phyloP scores from a whole-genome alignment of 495 filamentous ascomycete genomes.

The Ramalina peruviana region DNA sequence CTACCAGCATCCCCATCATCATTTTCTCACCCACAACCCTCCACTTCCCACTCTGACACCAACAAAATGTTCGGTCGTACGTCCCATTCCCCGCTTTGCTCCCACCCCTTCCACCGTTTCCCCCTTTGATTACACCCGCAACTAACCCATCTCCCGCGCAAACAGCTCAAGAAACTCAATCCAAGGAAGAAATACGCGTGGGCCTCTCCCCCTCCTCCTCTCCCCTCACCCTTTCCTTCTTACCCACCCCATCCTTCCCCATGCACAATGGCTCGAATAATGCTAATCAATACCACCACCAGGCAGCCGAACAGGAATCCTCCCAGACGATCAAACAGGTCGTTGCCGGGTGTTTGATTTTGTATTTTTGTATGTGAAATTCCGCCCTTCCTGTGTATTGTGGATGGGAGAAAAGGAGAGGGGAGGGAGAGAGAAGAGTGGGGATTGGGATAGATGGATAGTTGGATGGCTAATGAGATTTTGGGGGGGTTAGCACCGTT shows the following conservation, averaged over 20 bases:
- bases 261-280: not conserved
- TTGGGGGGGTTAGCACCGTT: conserved; percentile 50
- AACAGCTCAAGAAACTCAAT: not conserved
- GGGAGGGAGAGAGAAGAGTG: not conserved
- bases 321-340: conserved; percentile 48
- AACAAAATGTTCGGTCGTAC: not conserved
- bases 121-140: not conserved
- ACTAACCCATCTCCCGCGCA: not conserved
- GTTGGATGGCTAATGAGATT: conserved; percentile 1
- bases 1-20: no score
- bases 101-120: not conserved
- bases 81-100: not conserved
- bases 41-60: not conserved
- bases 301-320: conserved; percentile 59
- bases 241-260: not conserved
- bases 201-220: no score
- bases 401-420: not conserved
- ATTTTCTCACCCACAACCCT: no score
- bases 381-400: not conserved
- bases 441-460: not conserved
- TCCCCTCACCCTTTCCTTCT: no score
- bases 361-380: conserved; percentile 67
- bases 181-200: not conserved
- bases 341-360: conserved; percentile 45
- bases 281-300: no score